A percentile compares a stretch with the other conserved stretches of the same genome.
Conservation (phyloP, 208 protist genomes). For the Naegleria lovaniensis region DNA sequence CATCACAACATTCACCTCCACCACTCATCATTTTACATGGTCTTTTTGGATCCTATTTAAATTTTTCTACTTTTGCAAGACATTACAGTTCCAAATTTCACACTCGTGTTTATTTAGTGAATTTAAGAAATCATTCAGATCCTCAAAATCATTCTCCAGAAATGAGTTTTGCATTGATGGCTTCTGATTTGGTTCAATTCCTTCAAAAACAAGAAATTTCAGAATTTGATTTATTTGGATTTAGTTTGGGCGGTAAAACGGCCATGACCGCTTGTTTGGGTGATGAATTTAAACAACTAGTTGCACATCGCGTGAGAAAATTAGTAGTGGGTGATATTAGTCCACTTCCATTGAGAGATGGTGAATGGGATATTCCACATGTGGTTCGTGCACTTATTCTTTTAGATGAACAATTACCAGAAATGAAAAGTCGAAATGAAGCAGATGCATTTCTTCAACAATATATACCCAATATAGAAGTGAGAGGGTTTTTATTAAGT, state of each 20-base stretch:
- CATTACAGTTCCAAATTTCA: neutral
- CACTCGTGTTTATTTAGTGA: neutral
- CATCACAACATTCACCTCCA: neutral
- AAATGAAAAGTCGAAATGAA: neutral
- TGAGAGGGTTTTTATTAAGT: neutral
- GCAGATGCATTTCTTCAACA: neutral
- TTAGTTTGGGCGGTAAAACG: neutral
- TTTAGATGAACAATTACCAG: neutral
- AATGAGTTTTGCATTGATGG: neutral
- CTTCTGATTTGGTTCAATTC: conserved; percentile 4
- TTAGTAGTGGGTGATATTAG: conserved; percentile 2
- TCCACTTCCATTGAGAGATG: neutral
- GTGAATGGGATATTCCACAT: neutral
- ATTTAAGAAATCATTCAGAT: conserved; percentile 9
- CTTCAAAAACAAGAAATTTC: neutral
- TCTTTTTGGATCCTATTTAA: neutral
- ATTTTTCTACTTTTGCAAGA: conserved; percentile 2
- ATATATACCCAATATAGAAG: neutral
- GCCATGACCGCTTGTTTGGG: neutral
- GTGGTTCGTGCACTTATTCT: neutral
- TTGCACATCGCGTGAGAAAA: neutral
- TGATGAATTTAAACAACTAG: neutral
- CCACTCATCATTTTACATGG: neutral
- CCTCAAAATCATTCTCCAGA: neutral
- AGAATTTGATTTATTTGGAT: conserved; percentile 4